Evolutionary conservation across 202 grass and related monocot genomes (phyloP).

Genomic region (Bolboschoenoplectus hybrid): DNA sequence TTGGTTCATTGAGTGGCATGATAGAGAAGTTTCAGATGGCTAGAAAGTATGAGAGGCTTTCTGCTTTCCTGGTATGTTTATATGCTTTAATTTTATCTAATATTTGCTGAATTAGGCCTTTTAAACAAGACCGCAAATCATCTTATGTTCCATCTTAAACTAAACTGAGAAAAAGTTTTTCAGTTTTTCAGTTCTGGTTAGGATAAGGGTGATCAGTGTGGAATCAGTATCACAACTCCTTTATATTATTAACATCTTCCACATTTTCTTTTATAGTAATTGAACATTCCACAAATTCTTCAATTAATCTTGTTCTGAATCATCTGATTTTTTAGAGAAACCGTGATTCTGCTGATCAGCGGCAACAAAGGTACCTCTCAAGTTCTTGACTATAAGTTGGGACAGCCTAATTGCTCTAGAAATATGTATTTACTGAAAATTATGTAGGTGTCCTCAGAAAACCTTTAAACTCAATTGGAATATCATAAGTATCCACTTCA

Average conservation of each 20-base stretch:
- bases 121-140: not conserved
- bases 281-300: not conserved
- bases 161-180: not conserved
- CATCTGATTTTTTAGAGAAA: slow-evolving; percentile 60
- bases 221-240: not conserved
- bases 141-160: slow-evolving; percentile 20
- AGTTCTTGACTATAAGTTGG: slow-evolving; percentile 18
- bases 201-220: not conserved
- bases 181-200: not conserved
- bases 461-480: slow-evolving; percentile 1
- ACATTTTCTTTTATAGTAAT: not conserved
- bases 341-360: slow-evolving; percentile 45
- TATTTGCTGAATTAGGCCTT: slow-evolving; percentile 45
- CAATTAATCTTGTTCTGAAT: slow-evolving; percentile 20
- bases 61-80: slow-evolving; percentile 70
- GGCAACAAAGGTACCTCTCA: slow-evolving; percentile 57
- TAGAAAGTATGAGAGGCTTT: slow-evolving; percentile 66
- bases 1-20: slow-evolving; percentile 57
- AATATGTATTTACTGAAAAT: slow-evolving; percentile 2
- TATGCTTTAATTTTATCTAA: slow-evolving; percentile 43
- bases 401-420: slow-evolving; percentile 2
- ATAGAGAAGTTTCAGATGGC: slow-evolving; percentile 55
- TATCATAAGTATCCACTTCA: not conserved
- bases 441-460: not conserved
- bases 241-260: not conserved